Evolutionary conservation across 2,329 filamentous ascomycete genomes (phyloP), one percentile per base, ranked within the genome.

Genomic region (Arthrobotrys musiformis): DNA sequence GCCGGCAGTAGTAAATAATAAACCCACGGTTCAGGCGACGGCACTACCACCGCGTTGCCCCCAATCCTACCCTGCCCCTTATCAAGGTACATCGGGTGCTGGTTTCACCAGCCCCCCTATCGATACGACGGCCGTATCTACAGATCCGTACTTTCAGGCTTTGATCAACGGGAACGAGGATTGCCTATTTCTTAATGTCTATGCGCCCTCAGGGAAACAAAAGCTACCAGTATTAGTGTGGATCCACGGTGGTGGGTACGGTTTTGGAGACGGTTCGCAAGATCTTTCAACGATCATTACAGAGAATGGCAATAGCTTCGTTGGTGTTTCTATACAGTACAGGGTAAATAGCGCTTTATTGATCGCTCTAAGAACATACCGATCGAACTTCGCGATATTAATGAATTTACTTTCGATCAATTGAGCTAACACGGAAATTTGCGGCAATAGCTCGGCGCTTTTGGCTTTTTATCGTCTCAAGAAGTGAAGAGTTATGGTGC

Each of bases 261-360:
- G 84, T n/a, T 82, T 80, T 64, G 77, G 24, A 82, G 84, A 67
- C 17, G 66, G 68, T 19, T 67, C 48, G 11, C 81, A 82, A 48
- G 81, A 83, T 24, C 58, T 62, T 17, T 46, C 35, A 2, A 19
- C 58, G 22, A 62, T 62, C 17, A 62, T 62, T 22, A 62, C 44
- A 7, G 58, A 62, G 24, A 62, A 62, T 26, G 58, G 37, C 28
- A 88, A 92, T 83, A 90, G 90, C 0, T 89, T 94, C 78, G 84
- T 96, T 54, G 92, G 90, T 70, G 92, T 94, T 0, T 87, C 90
- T 0, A 89, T 94, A 81, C 94, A 93, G 84, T 94, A 95, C 83
- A 89, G 58, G 22, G 58, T 62, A 62, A 44, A 42, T 42, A 42
- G 30, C 5, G 30, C 5, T 33, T 33, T 33, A 4, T 33, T 33